Evolutionary conservation across 352 stramenopile species (phyloP), one percentile per base, ranked within the genome.

Genomic region (Saprolegnia diclina): DNA sequence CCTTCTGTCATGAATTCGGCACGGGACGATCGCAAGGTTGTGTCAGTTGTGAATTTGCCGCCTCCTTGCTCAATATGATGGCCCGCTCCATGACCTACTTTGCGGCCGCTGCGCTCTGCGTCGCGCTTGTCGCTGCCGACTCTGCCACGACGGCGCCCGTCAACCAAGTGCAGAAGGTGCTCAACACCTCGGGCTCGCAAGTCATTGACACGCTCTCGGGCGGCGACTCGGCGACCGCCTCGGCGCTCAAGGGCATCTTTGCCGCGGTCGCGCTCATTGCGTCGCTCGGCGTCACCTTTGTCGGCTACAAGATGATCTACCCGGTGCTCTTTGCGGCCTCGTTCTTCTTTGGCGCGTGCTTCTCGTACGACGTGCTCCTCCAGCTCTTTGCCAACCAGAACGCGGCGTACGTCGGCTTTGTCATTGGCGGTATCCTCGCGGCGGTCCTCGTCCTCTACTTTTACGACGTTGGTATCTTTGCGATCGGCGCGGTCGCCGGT

Each of bases 321-420:
- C 63, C 63, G 11, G 63, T 69, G 16, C 50, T 69, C 38, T 69
- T 69, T n/a, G 32, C 24, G 19, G 63, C 63, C 18, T 46, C 63
- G 29, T 69, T 69, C 63, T 61, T 69, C 63, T 69, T 69, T 22
- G 63, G 63, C 22, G 63, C 63, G 19, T 52, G 53, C 37, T 69
- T 69, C 26, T 69, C 63, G 45, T 69, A 69, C 37, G 63, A 69
- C n/a, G 21, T 69, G 32, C 54, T 69, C 29, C 79, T 89, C 37
- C 76, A 79, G 48, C 65, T 81, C 21, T 87, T 89, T 45, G 67
- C 71, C 46, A 78, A 85, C 74, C 63, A 85, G 65, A 84, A 74
- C 4, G 76, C 77, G 24, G 88, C 81, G 3, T 92, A 82, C 80
- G 79, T 86, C 45, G 76, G 74, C 13, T 86, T 86, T 57, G 67